Base-by-base conservation (phyloP, 1,284 basidiomycete genomes). In the Melampsora abietis-canadensis region DNA sequence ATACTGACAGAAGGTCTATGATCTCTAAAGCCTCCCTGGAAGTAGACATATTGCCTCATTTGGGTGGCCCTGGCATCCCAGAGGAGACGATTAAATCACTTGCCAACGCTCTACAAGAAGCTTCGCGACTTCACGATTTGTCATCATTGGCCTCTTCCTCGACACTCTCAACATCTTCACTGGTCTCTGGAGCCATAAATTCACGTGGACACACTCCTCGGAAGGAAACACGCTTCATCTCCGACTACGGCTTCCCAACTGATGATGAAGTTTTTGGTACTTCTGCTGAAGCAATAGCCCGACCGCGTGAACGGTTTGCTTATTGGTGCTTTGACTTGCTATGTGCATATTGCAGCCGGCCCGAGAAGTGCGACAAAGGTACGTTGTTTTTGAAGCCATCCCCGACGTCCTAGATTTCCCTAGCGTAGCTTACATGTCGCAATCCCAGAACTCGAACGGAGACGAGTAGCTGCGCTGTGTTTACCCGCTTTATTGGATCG, bases 241-340 rank as follows among this genome's bases (percentile, higher is more conserved):
- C 61, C 17, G 79, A 79, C 59, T 78, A 77, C 60, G 77, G 63
- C 74, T 76, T 44, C 75, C 75, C 10, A 74, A 61, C 21, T 62
- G 70, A 37, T 67, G 75, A 76, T 8, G 78, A 84, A 59, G 82
- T 83, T 17, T 77, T 85, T 34, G 90, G 91, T 2, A 89, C 86
- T 37, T 91, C 90, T 0, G 85, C 86, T 61, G 83, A 83, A 31
- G 86, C 86, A 0, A 80, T 83, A 15, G 82, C 87, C 30, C 83
- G 89, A 51, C 87, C 89, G 0, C 85, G 91, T 63, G 94, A 98
- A 82, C 85, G 90, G 10, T 92, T 94, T 80, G 89, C 90, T 8
- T 96, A 93, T 82, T 97, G 94, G 93, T 93, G 91, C 78, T 90
- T 97, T 76, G 92, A 96, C 79, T 83, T 95, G 30, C 82, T 98